These are phyloP conservation scores for Mucor circinelloides DNA, from an alignment of 371 early-diverging fungal genomes.

Conservation along the genomic window DNA sequence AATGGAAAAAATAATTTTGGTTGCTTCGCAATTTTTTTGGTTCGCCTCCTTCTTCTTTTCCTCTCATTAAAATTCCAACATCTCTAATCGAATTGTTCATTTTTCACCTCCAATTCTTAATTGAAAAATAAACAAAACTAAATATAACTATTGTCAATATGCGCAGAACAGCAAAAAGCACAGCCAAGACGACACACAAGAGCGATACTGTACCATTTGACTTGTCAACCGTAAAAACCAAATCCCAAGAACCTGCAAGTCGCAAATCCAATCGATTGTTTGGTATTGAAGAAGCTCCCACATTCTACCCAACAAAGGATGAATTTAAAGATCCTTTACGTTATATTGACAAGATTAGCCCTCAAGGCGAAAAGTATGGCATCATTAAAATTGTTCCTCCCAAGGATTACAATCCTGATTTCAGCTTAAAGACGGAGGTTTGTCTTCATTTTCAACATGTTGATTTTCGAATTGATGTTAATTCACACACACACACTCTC, in stretches of 20 bases:
- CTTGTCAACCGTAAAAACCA: constrained; percentile 14
- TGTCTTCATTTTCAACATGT: not conserved
- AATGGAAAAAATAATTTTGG: not conserved
- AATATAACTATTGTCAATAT: not conserved
- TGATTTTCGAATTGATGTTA: not conserved
- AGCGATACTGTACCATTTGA: constrained; percentile 10
- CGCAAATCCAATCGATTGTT: constrained; percentile 41
- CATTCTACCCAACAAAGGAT: constrained; percentile 80
- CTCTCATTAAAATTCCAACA: not conserved
- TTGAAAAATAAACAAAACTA: not conserved
- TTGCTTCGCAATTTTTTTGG: not conserved
- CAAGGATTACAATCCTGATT: constrained; percentile 77
- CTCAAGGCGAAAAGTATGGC: constrained; percentile 81
- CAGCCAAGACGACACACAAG: not conserved
- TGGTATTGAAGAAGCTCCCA: constrained; percentile 75
- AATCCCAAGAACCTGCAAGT: not conserved
- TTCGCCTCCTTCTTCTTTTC: not conserved
- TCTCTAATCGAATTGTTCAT: not conserved
- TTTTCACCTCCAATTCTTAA: not conserved
- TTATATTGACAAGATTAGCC: constrained; percentile 83
- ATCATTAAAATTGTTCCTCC: constrained; percentile 96
- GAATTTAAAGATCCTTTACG: constrained; percentile 86
- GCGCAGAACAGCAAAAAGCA: constrained; percentile 13
- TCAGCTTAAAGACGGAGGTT: constrained; percentile 86
- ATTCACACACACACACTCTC: too few species aligned